Percentiles rank a stretch among this genome's conserved stretches.
Evolutionary conservation across 1,284 basidiomycete genomes (phyloP).

Genomic region (Athelia psychrophila): DNA sequence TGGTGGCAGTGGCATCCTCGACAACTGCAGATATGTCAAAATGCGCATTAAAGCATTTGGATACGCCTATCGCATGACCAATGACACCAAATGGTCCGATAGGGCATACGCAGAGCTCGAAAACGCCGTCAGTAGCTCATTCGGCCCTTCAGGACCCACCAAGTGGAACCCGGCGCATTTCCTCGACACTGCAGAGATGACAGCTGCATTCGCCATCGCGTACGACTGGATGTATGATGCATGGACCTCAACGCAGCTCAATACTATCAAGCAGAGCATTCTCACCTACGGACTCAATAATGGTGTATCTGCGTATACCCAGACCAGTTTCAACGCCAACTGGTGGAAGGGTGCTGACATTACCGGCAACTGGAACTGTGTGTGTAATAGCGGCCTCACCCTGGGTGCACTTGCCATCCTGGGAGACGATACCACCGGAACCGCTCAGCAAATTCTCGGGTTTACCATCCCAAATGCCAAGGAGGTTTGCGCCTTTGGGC

Average conservation of each 20-base stretch:
- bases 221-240: conserved; percentile 96
- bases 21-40: conserved; percentile 89
- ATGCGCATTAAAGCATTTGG: conserved; percentile 89
- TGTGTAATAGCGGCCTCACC: conserved; percentile 91
- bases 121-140: conserved; percentile 72
- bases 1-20: conserved; percentile 89
- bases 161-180: conserved; percentile 91
- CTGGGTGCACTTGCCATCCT: conserved; percentile 90
- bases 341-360: conserved; percentile 59
- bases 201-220: conserved; percentile 83
- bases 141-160: conserved; percentile 55
- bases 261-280: conserved; percentile 71
- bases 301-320: conserved; percentile 53
- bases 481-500: conserved; percentile 71
- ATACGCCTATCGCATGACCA: conserved; percentile 90
- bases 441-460: conserved; percentile 65
- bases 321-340: conserved; percentile 39
- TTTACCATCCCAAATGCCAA: conserved; percentile 75
- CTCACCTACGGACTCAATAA: conserved; percentile 75
- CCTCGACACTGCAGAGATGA: conserved; percentile 92
- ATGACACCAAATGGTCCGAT: conserved; percentile 87
- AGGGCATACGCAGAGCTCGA: conserved; percentile 82
- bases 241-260: conserved; percentile 77
- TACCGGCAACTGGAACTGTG: conserved; percentile 96
- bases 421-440: conserved; percentile 78